Conservation (phyloP, 2,329 filamentous ascomycete genomes). For the Botrytis galanthina region DNA sequence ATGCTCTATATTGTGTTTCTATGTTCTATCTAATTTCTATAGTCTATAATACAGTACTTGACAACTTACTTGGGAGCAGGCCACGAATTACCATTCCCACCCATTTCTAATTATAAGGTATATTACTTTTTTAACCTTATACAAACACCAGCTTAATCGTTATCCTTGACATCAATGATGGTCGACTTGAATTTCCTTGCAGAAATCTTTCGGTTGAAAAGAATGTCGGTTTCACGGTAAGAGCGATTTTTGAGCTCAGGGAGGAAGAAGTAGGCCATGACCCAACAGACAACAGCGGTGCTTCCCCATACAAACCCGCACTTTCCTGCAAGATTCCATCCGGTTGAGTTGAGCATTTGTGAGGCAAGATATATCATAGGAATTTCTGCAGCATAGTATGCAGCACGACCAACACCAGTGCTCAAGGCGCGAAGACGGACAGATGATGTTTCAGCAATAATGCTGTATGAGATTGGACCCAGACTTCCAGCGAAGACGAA, state of each 20-base stretch:
- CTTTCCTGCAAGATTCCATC: constrained; percentile 50
- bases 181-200: constrained; percentile 49
- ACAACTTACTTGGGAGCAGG: not conserved
- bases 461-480: constrained; percentile 63
- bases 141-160: constrained; percentile 49
- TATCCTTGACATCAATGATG: constrained; percentile 55
- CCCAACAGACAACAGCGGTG: constrained; percentile 55
- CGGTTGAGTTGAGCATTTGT: constrained; percentile 57
- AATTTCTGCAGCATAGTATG: constrained; percentile 64
- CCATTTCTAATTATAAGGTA: not conserved
- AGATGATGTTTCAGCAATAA: constrained; percentile 65
- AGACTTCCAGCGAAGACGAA: constrained; percentile 62
- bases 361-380: constrained; percentile 62
- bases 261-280: constrained; percentile 48
- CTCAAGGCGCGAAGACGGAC: constrained; percentile 64
- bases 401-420: constrained; percentile 61
- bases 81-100: not conserved
- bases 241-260: constrained; percentile 60
- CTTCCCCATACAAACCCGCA: constrained; percentile 60
- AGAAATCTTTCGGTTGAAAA: constrained; percentile 44
- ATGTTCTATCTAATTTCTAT: not conserved
- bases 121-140: not conserved
- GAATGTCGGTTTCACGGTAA: constrained; percentile 49
- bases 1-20: not conserved
- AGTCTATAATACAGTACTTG: not conserved